Base-by-base conservation (phyloP, 257 asterid genomes). In the Solanum rostratum region DNA sequence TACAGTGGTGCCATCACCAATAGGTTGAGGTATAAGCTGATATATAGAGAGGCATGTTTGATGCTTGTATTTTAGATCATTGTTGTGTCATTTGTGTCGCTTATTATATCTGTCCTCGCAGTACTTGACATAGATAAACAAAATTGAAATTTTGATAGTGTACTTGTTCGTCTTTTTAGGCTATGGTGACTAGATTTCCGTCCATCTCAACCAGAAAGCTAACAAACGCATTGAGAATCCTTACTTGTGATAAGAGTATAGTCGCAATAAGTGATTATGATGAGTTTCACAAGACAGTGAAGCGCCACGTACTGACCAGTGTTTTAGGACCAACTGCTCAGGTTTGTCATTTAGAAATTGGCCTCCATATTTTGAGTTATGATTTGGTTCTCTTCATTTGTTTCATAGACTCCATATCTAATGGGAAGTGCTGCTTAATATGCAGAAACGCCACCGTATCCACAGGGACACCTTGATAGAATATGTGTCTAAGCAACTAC, bases 131-230 rank as follows among this genome's bases (percentile, higher is more conserved):
- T 18, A 9, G 50, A 37, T 69, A 10, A 20, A 7, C 9, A 43
- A 57, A 57, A 57, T 20, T 7, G 46, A 33, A 52, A 22, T 55
- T 20, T 29, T 43, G 63, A 6, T n/a, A 65, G 29, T 86, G 79
- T 84, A 80, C 83, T 87, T 41, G 80, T 82, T 85, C 84, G 83
- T 71, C 45, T 49, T 76, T 88, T 63, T 82, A 97, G 99, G 97
- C 98, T 69, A 92, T 94, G 98, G 97, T 93, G 63, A 84, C 95
- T 10, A 94, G 90, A 80, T 94, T 88, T 89, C 83, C 96, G 1
- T 91, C 97, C 68, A 92, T 96, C 89, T 95, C 99, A 53, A 86
- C 98, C 18, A 87, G 99, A 74, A 96, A 95, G 93, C 92, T 95
- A 4, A 91, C 99, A 19, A 97, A 91, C n/a, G 98, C 98, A 37